Base-by-base conservation (phyloP, 2,329 filamentous ascomycete genomes). In the Dactylonectria estremocensis region DNA sequence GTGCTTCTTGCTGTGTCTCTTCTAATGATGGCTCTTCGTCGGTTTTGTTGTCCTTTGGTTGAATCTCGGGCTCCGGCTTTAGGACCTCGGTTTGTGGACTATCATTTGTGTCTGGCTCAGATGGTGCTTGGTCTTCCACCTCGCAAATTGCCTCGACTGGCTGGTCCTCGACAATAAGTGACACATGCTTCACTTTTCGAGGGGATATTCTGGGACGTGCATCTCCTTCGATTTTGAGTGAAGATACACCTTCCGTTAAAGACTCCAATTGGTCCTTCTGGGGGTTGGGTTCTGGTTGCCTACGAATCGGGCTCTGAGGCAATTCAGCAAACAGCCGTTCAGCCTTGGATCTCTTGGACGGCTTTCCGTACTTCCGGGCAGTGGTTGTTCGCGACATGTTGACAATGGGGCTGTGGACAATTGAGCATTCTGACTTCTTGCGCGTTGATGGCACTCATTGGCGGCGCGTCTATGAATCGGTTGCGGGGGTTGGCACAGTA, bases 291-390 rank as follows among this genome's bases (percentile, higher is more conserved):
- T 68, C 57, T 33, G 66, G 57, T 45, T 73, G 72, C 50, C 71
- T 77, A 54, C 84, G 83, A 57, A 83, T 68, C 3, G 87, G 87
- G 50, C 84, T 88, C 64, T 83, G 83, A 0, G 87, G 86, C 9
- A 89, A 77, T 71, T 88, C 85, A 20, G 83, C 83, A 69, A 89
- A 88, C 50, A 87, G 77, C 22, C 85, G 81, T 48, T 86, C 82
- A 18, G 83, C 80, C 66, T 82, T 86, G 28, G 84, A 80, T 50
- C 84, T 83, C 66, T 81, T 86, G 33, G 81, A 80, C 50, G 80
- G 80, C 67, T 85, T 88, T 65, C 87, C 88, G 78, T 89, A 89
- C 64, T 83, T 86, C 3, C 85, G 84, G 10, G 81, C 72, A 18
- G 81, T 76, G 3, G 80, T 77, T 56, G 81, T 80, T 64, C 83